These are phyloP conservation scores for Aspergillus glaucus DNA, from an alignment of 2,329 filamentous ascomycete species.

Conservation along the genomic window DNA sequence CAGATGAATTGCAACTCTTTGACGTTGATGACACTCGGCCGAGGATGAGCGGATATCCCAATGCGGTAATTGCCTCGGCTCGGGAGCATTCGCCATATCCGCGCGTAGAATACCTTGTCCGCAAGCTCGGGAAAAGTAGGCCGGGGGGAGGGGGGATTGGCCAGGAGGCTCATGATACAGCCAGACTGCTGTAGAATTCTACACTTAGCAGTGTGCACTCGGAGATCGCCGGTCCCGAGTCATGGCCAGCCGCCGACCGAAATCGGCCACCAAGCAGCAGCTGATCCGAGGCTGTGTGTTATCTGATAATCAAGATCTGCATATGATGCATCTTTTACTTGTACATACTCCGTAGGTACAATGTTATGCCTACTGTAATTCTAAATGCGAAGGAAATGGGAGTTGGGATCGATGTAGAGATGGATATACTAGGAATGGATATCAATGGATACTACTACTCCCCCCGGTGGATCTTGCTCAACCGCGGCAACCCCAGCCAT, in stretches of 20 bases:
- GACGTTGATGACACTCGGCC: constrained; percentile 9
- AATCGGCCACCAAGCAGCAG: not conserved
- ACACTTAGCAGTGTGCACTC: not conserved
- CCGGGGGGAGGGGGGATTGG: too few relatives aligned
- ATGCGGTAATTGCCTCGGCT: constrained; percentile 20
- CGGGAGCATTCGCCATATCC: not conserved
- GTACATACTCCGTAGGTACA: not conserved
- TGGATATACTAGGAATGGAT: too few relatives aligned
- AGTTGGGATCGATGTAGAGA: too few relatives aligned
- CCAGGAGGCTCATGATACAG: too few relatives aligned
- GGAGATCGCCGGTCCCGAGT: not conserved
- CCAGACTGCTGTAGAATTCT: too few relatives aligned
- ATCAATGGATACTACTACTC: not conserved
- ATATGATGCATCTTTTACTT: not conserved
- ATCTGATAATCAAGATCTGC: not conserved
- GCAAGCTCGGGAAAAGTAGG: too few relatives aligned
- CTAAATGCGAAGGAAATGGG: too few relatives aligned
- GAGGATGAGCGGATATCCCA: constrained; percentile 16
- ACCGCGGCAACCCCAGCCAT: constrained; percentile 40
- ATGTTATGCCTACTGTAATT: not conserved
- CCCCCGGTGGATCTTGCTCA: constrained; percentile 6
- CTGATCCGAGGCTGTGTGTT: not conserved
- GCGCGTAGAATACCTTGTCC: too few relatives aligned
- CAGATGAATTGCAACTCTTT: constrained; percentile 1
- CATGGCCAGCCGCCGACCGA: not conserved